These are phyloP conservation scores for Hygrocybe coccinea DNA, from an alignment of 768 basidiomycete genomes.

Conservation along the genomic window DNA sequence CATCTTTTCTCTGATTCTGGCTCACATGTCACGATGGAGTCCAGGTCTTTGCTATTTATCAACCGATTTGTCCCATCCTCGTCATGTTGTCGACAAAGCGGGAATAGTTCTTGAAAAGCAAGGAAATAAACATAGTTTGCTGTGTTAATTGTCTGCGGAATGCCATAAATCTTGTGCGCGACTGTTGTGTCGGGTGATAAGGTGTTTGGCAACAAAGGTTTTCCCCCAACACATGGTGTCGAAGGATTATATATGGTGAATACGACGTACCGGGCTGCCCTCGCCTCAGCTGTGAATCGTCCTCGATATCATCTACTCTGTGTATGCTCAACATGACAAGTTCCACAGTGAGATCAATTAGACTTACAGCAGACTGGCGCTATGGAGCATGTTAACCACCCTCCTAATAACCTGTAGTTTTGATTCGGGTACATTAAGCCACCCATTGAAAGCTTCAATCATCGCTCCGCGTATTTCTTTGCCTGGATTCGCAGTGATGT, in stretches of 20 bases:
- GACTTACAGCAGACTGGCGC: slow-evolving; percentile 81
- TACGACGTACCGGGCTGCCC: slow-evolving; percentile 66
- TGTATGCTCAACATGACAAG: no score
- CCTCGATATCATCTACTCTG: slow-evolving; percentile 94
- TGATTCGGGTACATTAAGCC: slow-evolving; percentile 76
- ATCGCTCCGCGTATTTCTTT: slow-evolving; percentile 88
- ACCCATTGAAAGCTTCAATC: slow-evolving; percentile 88
- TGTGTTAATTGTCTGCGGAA: slow-evolving; percentile 95
- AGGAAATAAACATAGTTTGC: slow-evolving; percentile 97
- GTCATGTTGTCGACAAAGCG: slow-evolving; percentile 36
- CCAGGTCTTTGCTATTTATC: slow-evolving; percentile 43
- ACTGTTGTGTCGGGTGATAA: slow-evolving; percentile 43
- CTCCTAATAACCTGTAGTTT: slow-evolving; percentile 69
- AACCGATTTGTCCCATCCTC: slow-evolving; percentile 19
- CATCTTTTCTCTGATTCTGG: background rate
- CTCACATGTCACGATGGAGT: slow-evolving; percentile 72
- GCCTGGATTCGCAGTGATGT: slow-evolving; percentile 78
- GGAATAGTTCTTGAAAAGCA: slow-evolving; percentile 80
- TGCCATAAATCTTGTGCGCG: slow-evolving; percentile 92
- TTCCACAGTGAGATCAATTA: background rate
- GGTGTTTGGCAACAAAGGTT: no score
- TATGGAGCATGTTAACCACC: slow-evolving; percentile 92
- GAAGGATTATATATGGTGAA: background rate
- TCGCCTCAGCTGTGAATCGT: slow-evolving; percentile 79
- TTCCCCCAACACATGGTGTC: no score